Evolutionary conservation across 192 early-diverging fungal species (phyloP), one percentile per base, ranked within the genome.

Genomic region (Podila epicladia): DNA sequence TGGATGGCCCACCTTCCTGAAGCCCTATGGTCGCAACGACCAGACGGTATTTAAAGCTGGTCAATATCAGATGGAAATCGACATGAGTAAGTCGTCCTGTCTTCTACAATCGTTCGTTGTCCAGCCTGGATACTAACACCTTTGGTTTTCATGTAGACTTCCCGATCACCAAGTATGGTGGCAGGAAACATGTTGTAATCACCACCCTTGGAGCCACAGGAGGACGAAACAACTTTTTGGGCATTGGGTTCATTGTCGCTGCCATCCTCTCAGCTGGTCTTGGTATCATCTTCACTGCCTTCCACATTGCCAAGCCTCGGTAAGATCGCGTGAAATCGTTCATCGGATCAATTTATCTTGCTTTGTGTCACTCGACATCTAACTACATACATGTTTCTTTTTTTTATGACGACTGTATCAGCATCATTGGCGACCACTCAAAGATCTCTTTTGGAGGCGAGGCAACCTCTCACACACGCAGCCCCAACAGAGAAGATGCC

Each of bases 171-270:
- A 86, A 85, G 37, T 99, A 95, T 85, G 94, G 95, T 48, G 98
- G 98, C 50, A 96, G 95, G 50, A 99, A 99, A 82, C 93, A 94
- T 2, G 85, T 99, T 64, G 96, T 99, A 32, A 87, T 99, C 41
- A 95, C 94, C 7, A 95, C 95, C 22, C 89, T 93, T 2, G 97
- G 96, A 32, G 92, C 98, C 69, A 84, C 97, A 33, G 98, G 98
- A 71, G 96, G 96, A 37, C 94, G 95, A 65, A 99, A 99, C 83
- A 91, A 95, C 26, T 98, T 97, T 83, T 87, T 99, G 82, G 98
- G 97, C 17, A 85, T 94, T 60, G 94, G 95, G 7, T 99, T 95
- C 83, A 95, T 99, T 57, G 89, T 92, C 22, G 90, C 96, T 58
- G 98, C 97, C 22, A 86, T 91, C 33, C 69, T 98, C 50, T 97